These are phyloP conservation scores for Anethum foeniculum DNA, from an alignment of 140 eudicot species.

Conservation along the genomic window DNA sequence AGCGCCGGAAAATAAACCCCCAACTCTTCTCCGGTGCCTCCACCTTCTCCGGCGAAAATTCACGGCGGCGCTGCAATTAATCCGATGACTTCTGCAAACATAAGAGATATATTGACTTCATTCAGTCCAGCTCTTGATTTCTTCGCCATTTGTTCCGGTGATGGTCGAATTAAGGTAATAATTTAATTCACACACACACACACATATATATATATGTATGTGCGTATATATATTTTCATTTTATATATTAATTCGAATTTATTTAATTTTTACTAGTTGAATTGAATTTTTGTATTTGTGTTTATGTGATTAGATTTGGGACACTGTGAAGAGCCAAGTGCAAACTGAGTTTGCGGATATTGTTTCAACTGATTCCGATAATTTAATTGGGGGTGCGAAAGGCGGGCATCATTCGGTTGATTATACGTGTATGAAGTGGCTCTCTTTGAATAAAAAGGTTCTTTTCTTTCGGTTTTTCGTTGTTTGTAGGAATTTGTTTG, in stretches of 20 bases:
- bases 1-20: background rate
- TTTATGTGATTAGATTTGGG: conserved; percentile 62
- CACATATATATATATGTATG: background rate
- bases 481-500: background rate
- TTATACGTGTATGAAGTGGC: conserved; percentile 93
- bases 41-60: background rate
- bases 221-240: background rate
- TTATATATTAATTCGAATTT: background rate
- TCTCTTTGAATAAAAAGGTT: conserved; percentile 68
- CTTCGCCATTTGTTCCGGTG: conserved; percentile 75
- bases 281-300: background rate
- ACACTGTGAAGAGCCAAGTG: conserved; percentile 74
- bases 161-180: conserved; percentile 75
- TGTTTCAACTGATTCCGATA: conserved; percentile 33
- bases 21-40: background rate
- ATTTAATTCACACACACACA: background rate
- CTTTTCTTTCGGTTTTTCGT: background rate
- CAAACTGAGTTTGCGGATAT: conserved; percentile 84
- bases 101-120: conserved; percentile 66
- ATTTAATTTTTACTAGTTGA: no score
- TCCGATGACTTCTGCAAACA: conserved; percentile 32
- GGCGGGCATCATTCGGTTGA: conserved; percentile 79
- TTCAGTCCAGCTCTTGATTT: conserved; percentile 73
- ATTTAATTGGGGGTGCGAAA: conserved; percentile 46
- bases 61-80: background rate